Base-by-base conservation (phyloP, 2,329 filamentous ascomycete genomes). In the Colletotrichum spaethianum region DNA sequence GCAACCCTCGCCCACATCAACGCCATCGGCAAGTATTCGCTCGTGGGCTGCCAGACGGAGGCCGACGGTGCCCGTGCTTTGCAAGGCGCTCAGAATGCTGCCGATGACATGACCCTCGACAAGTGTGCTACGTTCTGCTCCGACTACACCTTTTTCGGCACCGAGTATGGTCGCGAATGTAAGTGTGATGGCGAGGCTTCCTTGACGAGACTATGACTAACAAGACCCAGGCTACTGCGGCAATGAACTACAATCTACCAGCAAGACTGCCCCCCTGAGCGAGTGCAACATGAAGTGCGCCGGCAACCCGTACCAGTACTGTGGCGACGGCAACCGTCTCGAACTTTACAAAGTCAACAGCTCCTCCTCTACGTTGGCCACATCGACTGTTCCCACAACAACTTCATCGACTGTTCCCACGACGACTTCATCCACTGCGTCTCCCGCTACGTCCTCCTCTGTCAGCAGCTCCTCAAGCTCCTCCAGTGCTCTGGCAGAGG, bases 11-110 rank as follows among this genome's bases (percentile, higher is more conserved):
- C 78, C 76, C 52, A 81, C 77, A 4, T 80, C 84, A 4, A 76
- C 7, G 75, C 74, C 0, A 76, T 80, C 12, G 81, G 79, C 40
- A 73, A 78, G 42, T 86, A 83, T 68, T 72, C 74, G 33, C 79
- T 80, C 48, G 74, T 82, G 11, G 83, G 83, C 26, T 86, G 84
- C 70, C 82, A 83, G 67, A 82, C 80, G 9, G 84, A 86, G 75
- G 77, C 79, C 8, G 78, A 77, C 2, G 76, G 50, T n/a, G 78
- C 72, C 9, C 79, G 84, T 31, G 83, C 84, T n/a, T 77, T 86
- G 16, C 75, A 76, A 1, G 80, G 76, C n/a, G 78, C 76, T 20
- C 42, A 65, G 8, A 80, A 78, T 42, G 78, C 82, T 8, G 77
- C 78, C 18, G 80, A 83, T 50, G 72, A 75, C 26, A 82, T 83